Conservation (phyloP, 371 early-diverging fungal genomes). For the Batkoa obscura region DNA sequence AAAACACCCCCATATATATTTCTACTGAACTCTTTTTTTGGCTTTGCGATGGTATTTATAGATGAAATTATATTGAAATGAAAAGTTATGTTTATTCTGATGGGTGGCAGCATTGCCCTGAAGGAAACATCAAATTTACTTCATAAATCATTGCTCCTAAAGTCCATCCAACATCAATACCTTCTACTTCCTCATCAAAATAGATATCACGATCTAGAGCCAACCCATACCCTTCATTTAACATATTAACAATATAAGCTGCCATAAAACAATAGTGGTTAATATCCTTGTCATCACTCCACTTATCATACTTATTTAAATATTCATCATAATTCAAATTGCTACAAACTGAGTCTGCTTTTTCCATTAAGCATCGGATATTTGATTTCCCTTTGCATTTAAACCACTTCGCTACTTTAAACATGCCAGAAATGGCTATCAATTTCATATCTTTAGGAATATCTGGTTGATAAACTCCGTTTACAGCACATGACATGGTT, state of each 20-base stretch:
- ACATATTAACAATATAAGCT: neutral
- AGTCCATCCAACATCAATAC: constrained; percentile 1
- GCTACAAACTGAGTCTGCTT: neutral
- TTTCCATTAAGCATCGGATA: neutral
- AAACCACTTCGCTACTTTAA: neutral
- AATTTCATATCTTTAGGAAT: constrained; percentile 5
- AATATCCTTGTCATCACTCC: neutral
- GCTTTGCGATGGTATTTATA: too few species aligned
- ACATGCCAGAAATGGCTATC: constrained; percentile 3
- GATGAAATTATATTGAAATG: too few species aligned
- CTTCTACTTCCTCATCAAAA: neutral
- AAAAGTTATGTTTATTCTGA: too few species aligned
- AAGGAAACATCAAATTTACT: neutral
- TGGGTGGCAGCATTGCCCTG: constrained; percentile 4
- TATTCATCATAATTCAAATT: neutral
- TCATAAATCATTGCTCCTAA: constrained; percentile 5
- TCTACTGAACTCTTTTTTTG: too few species aligned
- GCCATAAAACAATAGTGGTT: constrained; percentile 2
- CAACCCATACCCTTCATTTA: neutral
- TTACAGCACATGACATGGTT: constrained; percentile 4
- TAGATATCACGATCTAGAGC: neutral
- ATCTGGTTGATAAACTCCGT: constrained; percentile 4
- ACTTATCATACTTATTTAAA: neutral
- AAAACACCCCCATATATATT: too few species aligned
- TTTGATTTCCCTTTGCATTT: neutral